These are phyloP conservation scores for Amphirosellinia nigrospora DNA, from an alignment of 495 filamentous ascomycete species.

Conservation along the genomic window DNA sequence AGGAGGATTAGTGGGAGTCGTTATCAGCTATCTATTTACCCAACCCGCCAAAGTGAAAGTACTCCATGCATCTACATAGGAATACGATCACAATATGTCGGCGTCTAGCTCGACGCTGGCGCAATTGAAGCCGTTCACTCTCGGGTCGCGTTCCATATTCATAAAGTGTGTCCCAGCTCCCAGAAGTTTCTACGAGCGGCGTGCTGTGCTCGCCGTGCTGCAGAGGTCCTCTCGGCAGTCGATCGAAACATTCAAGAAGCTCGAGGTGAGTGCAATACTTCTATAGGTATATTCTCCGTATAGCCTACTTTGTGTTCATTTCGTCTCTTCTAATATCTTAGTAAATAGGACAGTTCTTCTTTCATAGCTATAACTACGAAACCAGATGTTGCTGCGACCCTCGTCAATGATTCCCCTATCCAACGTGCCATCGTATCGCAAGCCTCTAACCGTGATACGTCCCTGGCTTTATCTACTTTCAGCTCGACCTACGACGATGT, in stretches of 20 bases:
- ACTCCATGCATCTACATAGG: background rate
- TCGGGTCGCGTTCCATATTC: conserved; percentile 55
- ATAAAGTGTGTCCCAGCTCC: conserved; percentile 70
- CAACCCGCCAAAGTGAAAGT: background rate
- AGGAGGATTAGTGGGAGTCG: background rate
- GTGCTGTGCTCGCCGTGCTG: conserved; percentile 71
- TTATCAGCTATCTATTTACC: background rate
- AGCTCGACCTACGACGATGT: conserved; percentile 24
- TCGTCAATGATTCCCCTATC: conserved; percentile 39
- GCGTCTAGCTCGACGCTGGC: conserved; percentile 30
- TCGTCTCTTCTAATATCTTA: background rate
- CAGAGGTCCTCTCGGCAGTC: conserved; percentile 70
- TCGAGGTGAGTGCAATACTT: conserved; percentile 58
- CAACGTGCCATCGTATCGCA: conserved; percentile 28
- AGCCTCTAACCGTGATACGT: conserved; percentile 14
- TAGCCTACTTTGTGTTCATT: background rate
- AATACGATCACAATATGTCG: conserved; percentile 29
- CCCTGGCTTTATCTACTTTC: conserved; percentile 18
- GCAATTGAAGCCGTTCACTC: conserved; percentile 32
- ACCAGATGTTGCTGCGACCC: conserved; percentile 27
- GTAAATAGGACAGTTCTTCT: conserved; percentile 43
- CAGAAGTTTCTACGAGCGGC: conserved; percentile 69
- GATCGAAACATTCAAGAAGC: conserved; percentile 74
- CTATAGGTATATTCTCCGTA: background rate
- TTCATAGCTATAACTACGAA: conserved; percentile 47